Evolutionary conservation across 2,329 filamentous ascomycete species (phyloP), one percentile per base, ranked within the genome.

Genomic region (Epichloe amarillans): DNA sequence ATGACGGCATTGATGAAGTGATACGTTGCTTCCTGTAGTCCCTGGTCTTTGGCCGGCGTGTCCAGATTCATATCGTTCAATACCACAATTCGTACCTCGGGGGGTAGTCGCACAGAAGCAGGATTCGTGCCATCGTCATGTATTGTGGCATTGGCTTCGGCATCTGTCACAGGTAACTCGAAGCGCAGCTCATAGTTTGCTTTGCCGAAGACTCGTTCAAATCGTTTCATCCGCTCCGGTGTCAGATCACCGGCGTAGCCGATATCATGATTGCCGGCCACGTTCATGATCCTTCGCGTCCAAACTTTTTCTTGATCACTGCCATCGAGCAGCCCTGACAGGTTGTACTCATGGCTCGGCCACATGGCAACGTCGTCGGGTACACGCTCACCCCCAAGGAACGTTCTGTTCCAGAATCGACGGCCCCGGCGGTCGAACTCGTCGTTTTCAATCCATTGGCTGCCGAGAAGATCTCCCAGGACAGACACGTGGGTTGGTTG

Each of bases 41-140:
- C 72, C 3, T 71, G 60, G 17, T 80, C 77, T 39, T 79, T 72
- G 4, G 85, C 88, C 0, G 93, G 93, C 0, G 82, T 86, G 66
- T 98, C 93, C 38, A 98, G 79, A 60, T 95, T 94, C 79, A 98
- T 88, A 50, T 88, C 84, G 67, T 98, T 98, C 56, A 98, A 75
- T 37, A 94, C 79, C 33, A 97, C 72, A 51, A 98, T 73, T 57
- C 91, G 84, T 44, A 98, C 71, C 55, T 88, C 83, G 2, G 89
- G 85, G 68, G 68, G 56, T 0, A 82, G 61, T 38, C 71, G 74
- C 44, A 68, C 65, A 5, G 74, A 76, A 2, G 67, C 63, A 2
- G 70, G 69, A 49, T 77, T 74, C 14, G 57, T 65, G 8, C 65
- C 64, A 3, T 63, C 64, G 52, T 76, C 62, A 56, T 65, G 67